Conservation (phyloP, 169 alveolate species). For the Eimeria brunetti region DNA sequence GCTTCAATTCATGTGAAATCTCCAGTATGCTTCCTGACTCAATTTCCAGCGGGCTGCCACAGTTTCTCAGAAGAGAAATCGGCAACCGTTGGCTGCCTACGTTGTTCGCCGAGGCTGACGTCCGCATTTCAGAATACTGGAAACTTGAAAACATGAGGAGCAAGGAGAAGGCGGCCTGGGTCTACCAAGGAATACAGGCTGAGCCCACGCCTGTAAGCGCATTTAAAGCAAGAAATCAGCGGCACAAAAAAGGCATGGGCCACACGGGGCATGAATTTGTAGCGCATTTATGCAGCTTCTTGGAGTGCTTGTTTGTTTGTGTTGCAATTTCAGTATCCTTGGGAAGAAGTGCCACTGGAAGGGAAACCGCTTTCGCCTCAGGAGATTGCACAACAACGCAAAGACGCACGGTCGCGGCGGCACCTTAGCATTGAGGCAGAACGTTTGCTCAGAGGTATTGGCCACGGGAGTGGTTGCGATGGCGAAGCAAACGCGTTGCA, state of each 20-base stretch:
- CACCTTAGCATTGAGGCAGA: slow-evolving; percentile 58
- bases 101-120: slow-evolving; percentile 58
- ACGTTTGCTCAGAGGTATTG: slow-evolving; percentile 39
- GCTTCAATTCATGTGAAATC: neutral
- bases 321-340: slow-evolving; percentile 56
- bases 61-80: slow-evolving; percentile 49
- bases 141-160: slow-evolving; percentile 53
- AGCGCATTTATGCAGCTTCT: neutral
- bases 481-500: slow-evolving; percentile 29
- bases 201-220: slow-evolving; percentile 60
- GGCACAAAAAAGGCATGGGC: neutral
- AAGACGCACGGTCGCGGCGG: slow-evolving; percentile 17
- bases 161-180: slow-evolving; percentile 57
- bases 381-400: slow-evolving; percentile 62
- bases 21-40: neutral
- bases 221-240: neutral
- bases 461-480: neutral
- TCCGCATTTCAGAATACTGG: slow-evolving; percentile 64
- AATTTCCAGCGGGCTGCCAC: slow-evolving; percentile 14
- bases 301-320: neutral
- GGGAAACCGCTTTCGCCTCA: slow-evolving; percentile 33
- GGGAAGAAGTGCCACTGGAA: slow-evolving; percentile 71
- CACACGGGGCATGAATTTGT: neutral
- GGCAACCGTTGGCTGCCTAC: slow-evolving; percentile 63
- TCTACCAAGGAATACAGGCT: slow-evolving; percentile 38